Conservation (phyloP, 2,329 filamentous ascomycete genomes). For the Mollisiaceae sp. region DNA sequence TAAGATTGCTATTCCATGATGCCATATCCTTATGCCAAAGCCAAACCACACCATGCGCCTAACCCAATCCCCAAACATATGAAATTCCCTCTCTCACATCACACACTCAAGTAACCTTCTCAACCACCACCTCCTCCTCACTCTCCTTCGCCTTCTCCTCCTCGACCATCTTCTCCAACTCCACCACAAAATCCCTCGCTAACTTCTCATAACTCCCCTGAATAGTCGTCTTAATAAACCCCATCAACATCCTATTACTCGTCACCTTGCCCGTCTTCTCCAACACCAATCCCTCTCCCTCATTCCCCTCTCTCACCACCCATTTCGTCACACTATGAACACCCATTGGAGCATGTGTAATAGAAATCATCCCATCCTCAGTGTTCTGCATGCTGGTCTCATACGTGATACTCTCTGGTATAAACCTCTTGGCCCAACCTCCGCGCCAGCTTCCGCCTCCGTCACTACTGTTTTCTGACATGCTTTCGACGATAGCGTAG, state of each 20-base stretch:
- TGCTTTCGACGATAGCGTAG: constrained; percentile 45
- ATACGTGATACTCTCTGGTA: constrained; percentile 37
- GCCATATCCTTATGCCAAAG: background rate
- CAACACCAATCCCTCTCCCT: constrained; percentile 76
- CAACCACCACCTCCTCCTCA: constrained; percentile 4
- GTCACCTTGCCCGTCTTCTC: constrained; percentile 80
- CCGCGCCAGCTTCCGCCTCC: constrained; percentile 78
- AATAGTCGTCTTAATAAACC: constrained; percentile 81
- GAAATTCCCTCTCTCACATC: background rate
- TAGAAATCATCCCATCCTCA: constrained; percentile 32
- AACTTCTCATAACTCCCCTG: constrained; percentile 74
- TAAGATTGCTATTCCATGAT: background rate
- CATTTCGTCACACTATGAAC: constrained; percentile 65
- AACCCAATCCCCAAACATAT: background rate
- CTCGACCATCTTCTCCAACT: constrained; percentile 45
- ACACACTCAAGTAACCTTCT: background rate
- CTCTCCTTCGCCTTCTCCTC: constrained; percentile 4
- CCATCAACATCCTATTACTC: constrained; percentile 75
- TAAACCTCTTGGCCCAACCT: constrained; percentile 60
- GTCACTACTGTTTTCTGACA: constrained; percentile 60
- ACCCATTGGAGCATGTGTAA: constrained; percentile 42
- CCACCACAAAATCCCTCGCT: constrained; percentile 63
- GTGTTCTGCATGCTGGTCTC: constrained; percentile 32
- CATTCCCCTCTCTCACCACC: constrained; percentile 70
- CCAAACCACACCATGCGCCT: background rate